These are phyloP conservation scores for Psilocybe cyanescens DNA, from an alignment of 768 basidiomycete genomes.

Conservation along the genomic window DNA sequence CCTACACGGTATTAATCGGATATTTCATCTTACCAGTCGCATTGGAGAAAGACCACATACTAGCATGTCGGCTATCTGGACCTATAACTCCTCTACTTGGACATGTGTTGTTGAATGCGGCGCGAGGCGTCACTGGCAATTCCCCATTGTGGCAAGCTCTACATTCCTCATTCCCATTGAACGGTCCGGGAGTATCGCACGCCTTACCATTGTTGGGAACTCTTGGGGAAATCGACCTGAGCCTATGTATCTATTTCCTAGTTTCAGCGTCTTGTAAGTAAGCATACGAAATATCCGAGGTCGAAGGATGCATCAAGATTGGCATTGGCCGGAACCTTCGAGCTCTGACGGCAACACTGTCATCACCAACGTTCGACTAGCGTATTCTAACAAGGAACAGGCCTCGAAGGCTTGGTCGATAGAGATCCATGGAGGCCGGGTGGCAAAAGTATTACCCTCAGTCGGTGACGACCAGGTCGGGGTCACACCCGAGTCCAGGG, in stretches of 20 bases:
- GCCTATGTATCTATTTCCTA: background rate
- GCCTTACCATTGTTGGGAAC: background rate
- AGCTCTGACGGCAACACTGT: constrained; percentile 11
- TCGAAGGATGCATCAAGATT: background rate
- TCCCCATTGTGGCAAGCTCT: background rate
- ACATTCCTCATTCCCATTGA: background rate
- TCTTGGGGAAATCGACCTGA: background rate
- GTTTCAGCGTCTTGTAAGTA: background rate
- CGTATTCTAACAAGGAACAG: constrained; percentile 14
- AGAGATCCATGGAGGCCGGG: constrained; percentile 23
- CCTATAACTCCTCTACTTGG: constrained; percentile 2
- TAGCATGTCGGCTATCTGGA: background rate
- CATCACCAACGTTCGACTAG: constrained; percentile 21
- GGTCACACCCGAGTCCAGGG: constrained; percentile 5
- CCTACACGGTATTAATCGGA: too few relatives aligned
- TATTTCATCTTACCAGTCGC: background rate
- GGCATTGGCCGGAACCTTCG: background rate
- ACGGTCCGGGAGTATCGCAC: constrained; percentile 10
- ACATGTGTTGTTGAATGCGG: background rate
- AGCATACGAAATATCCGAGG: background rate
- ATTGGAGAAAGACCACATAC: background rate
- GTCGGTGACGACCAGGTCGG: background rate
- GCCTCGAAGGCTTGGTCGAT: constrained; percentile 23
- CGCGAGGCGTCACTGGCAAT: background rate
- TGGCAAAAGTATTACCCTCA: constrained; percentile 18